These are phyloP conservation scores for Musa troglodytarum DNA, from an alignment of 176 grass and related monocot species.

Conservation along the genomic window DNA sequence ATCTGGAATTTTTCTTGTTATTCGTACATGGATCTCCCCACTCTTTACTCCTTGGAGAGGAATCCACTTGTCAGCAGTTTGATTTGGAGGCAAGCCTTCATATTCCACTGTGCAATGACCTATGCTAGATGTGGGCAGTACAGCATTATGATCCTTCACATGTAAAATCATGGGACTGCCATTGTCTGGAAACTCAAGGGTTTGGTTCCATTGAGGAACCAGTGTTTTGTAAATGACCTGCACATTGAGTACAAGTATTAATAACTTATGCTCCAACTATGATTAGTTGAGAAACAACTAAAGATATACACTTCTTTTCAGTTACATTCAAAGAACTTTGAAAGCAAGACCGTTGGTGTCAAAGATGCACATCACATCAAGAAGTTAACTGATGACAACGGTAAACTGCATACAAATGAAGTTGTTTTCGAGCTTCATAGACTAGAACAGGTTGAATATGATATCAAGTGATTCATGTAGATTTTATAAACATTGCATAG, in stretches of 20 bases:
- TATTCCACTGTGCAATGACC: conserved; percentile 76
- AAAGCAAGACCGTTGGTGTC: neutral
- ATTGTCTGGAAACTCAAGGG: conserved; percentile 66
- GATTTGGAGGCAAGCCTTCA: conserved; percentile 54
- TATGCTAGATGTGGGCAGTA: conserved; percentile 74
- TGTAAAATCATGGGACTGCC: conserved; percentile 58
- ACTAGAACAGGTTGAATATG: neutral
- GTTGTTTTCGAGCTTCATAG: neutral
- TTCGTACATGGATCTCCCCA: conserved; percentile 63
- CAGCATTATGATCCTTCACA: conserved; percentile 77
- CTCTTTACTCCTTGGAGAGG: conserved; percentile 69
- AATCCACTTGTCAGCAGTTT: conserved; percentile 67
- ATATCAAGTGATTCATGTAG: neutral
- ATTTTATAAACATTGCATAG: neutral
- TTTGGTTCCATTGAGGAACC: conserved; percentile 73
- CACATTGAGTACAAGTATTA: neutral
- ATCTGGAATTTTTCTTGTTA: conserved; percentile 32
- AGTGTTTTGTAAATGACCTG: conserved; percentile 93
- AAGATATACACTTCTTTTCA: no score
- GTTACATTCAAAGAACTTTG: neutral
- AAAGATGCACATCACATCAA: neutral
- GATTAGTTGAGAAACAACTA: neutral
- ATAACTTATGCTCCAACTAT: neutral
- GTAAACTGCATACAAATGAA: neutral
- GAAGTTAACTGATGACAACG: neutral